Evolutionary conservation across 352 stramenopile species (phyloP).

Genomic region (Nothophytophthora sp.): DNA sequence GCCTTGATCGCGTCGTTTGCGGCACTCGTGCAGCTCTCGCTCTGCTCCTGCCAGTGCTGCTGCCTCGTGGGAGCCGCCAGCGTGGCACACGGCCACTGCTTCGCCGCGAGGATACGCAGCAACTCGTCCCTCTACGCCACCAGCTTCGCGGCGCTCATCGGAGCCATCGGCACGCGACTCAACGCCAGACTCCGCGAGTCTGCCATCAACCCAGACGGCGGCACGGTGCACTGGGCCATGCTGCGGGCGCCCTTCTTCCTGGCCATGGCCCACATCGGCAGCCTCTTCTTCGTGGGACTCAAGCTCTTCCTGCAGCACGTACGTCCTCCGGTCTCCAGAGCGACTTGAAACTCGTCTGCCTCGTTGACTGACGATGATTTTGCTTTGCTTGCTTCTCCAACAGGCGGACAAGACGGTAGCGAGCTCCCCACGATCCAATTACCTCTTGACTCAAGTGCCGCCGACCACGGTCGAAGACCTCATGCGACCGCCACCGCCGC

Average conservation of each 20-base stretch:
- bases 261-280: constrained; percentile 58
- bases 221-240: constrained; percentile 76
- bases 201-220: constrained; percentile 75
- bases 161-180: constrained; percentile 63
- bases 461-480: constrained; percentile 34
- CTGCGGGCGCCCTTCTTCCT: constrained; percentile 69
- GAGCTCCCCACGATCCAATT: background rate
- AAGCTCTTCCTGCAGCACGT: constrained; percentile 84
- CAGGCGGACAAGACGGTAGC: constrained; percentile 33
- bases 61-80: constrained; percentile 42
- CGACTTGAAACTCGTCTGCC: background rate
- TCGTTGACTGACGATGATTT: background rate
- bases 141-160: constrained; percentile 47
- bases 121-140: constrained; percentile 51
- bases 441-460: constrained; percentile 6
- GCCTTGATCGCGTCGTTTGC: constrained; percentile 36
- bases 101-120: constrained; percentile 46
- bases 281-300: constrained; percentile 59
- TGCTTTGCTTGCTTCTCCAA: background rate
- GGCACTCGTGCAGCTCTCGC: constrained; percentile 47
- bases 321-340: constrained; percentile 5
- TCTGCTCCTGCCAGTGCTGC: constrained; percentile 72
- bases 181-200: constrained; percentile 73
- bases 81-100: constrained; percentile 49
- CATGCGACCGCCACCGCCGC: constrained; percentile 27